Evolutionary conservation across 768 basidiomycete species (phyloP).

Genomic region (Pulveroboletus frians): DNA sequence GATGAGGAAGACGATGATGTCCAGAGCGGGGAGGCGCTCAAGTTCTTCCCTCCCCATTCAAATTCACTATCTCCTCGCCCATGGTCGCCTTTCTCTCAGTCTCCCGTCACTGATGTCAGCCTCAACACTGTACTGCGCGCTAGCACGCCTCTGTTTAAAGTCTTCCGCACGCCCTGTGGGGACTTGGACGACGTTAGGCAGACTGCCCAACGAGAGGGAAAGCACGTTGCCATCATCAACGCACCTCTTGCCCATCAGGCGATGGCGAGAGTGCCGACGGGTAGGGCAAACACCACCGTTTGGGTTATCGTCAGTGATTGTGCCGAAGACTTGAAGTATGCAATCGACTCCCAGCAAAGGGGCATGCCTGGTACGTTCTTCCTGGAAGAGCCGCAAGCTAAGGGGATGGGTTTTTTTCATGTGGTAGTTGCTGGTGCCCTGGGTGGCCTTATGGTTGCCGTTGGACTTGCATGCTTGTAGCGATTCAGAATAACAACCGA

Average conservation of each 20-base stretch:
- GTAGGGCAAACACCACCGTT: conserved; percentile 18
- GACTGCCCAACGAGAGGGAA: conserved; percentile 29
- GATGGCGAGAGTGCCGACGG: conserved; percentile 14
- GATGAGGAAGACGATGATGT: conserved; percentile 9
- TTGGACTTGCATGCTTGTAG: conserved; percentile 31
- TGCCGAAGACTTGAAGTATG: conserved; percentile 30
- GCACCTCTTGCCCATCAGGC: conserved; percentile 25
- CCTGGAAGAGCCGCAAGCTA: conserved; percentile 12
- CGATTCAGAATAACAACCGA: conserved; percentile 17
- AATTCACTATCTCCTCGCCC: conserved; percentile 21
- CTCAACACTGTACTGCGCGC: conserved; percentile 23
- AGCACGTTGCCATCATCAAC: conserved; percentile 27
- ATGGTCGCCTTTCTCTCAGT: conserved; percentile 27
- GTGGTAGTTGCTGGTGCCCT: conserved; percentile 29
- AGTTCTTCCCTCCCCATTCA: conserved; percentile 12
- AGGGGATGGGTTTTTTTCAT: conserved; percentile 28
- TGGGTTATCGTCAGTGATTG: conserved; percentile 32
- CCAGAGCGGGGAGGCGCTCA: conserved; percentile 6
- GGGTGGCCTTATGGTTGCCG: conserved; percentile 28
- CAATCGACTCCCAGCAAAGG: conserved; percentile 28
- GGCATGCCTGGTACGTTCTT: conserved; percentile 31
- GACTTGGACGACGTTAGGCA: conserved; percentile 24
- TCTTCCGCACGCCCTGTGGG: conserved; percentile 29
- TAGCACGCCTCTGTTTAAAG: conserved; percentile 32
- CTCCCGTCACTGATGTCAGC: conserved; percentile 21